Evolutionary conservation across 768 basidiomycete genomes (phyloP).

Genomic region (Tulasnella sp.): DNA sequence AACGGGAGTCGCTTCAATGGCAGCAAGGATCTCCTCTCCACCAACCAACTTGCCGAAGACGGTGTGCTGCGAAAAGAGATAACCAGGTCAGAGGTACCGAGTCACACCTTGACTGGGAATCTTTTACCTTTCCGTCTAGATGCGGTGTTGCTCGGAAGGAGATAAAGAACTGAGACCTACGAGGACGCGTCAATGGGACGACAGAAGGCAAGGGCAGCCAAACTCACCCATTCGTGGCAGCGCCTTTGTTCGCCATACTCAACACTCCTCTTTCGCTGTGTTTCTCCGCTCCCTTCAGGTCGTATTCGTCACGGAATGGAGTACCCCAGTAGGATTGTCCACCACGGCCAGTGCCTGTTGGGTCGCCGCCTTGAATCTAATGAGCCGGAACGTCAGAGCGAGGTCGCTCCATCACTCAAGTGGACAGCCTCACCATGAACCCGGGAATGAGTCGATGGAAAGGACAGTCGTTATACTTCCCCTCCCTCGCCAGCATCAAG

Average conservation of each 20-base stretch:
- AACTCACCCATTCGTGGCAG: conserved; percentile 69
- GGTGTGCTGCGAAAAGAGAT: conserved; percentile 44
- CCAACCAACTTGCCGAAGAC: conserved; percentile 97
- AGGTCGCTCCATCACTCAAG: not conserved
- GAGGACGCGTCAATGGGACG: conserved; percentile 4
- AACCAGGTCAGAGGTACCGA: not conserved
- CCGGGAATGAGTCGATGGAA: conserved; percentile 93
- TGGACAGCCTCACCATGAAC: conserved; percentile 66
- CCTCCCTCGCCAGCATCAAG: conserved; percentile 80
- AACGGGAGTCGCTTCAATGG: conserved; percentile 70
- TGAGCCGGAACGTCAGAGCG: conserved; percentile 7
- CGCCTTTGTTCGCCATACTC: conserved; percentile 94
- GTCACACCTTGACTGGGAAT: not conserved
- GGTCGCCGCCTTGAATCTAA: conserved; percentile 96
- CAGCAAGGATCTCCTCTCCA: conserved; percentile 81
- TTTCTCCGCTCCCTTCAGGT: conserved; percentile 78
- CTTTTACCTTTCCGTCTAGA: conserved; percentile 61
- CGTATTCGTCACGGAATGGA: conserved; percentile 91
- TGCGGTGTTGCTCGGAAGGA: conserved; percentile 79
- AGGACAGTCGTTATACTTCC: conserved; percentile 81
- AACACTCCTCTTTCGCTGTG: conserved; percentile 78
- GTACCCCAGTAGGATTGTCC: conserved; percentile 93
- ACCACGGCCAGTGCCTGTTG: conserved; percentile 89
- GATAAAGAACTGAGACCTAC: conserved; percentile 86
- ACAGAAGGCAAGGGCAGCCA: conserved; percentile 29